phyloP scores from a whole-genome alignment of 768 basidiomycete species.

The Lactifluus rugatus region DNA sequence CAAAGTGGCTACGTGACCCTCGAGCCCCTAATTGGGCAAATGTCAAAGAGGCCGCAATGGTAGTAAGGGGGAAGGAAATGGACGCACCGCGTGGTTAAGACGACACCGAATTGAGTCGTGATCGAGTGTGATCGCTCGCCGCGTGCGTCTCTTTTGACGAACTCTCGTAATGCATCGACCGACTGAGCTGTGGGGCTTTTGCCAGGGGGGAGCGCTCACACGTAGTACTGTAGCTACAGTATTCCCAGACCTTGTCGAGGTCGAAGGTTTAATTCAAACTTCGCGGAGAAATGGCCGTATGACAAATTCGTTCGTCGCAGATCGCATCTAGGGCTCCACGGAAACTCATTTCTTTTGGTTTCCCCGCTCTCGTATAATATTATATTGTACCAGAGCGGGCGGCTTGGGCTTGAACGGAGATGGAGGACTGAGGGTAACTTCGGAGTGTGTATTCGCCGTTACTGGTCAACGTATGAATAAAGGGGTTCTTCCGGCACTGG shows the following conservation, averaged over 20 bases:
- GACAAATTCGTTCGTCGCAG: slow-evolving; percentile 31
- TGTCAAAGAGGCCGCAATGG: background rate
- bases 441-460: slow-evolving; percentile 22
- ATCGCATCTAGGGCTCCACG: slow-evolving; percentile 29
- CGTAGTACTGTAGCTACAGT: slow-evolving; percentile 31
- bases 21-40: slow-evolving; percentile 25
- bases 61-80: background rate
- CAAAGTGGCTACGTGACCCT: slow-evolving; percentile 35
- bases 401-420: slow-evolving; percentile 30
- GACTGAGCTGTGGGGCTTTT: background rate
- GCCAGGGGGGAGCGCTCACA: slow-evolving; percentile 17
- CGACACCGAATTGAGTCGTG: background rate
- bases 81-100: background rate
- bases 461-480: slow-evolving; percentile 28
- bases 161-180: slow-evolving; percentile 18
- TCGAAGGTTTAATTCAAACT: slow-evolving; percentile 32
- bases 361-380: slow-evolving; percentile 21
- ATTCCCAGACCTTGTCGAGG: slow-evolving; percentile 38
- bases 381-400: too few species aligned
- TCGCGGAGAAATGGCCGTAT: slow-evolving; percentile 29
- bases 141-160: slow-evolving; percentile 30
- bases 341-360: slow-evolving; percentile 2
- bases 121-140: slow-evolving; percentile 24
- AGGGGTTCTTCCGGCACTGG: too few species aligned
- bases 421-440: slow-evolving; percentile 29